phyloP scores from a whole-genome alignment of 371 early-diverging fungal species.

The Gilbertella persicaria region DNA sequence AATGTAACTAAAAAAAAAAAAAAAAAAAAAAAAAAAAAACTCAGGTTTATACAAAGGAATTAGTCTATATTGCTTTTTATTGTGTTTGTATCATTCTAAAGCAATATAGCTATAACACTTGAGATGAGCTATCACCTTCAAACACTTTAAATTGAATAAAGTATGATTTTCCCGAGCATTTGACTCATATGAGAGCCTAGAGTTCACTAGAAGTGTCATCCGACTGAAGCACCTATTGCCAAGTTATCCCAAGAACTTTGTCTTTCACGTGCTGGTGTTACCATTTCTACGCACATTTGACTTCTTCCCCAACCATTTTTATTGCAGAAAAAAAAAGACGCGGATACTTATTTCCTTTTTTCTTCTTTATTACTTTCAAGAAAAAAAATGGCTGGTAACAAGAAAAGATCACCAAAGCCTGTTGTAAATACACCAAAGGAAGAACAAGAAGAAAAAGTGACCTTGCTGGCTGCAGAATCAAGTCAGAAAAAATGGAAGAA shows the following conservation, averaged over 20 bases:
- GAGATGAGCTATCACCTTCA: no score
- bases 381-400: neutral
- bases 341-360: neutral
- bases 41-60: no score
- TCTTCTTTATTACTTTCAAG: neutral
- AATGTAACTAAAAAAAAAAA: no score
- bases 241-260: neutral
- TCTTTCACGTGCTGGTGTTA: constrained; percentile 2
- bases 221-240: neutral
- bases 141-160: no score
- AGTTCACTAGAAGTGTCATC: neutral
- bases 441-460: constrained; percentile 8
- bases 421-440: neutral
- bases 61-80: no score
- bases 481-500: constrained; percentile 71
- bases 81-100: no score
- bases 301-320: neutral
- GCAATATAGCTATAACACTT: no score
- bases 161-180: neutral
- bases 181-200: neutral
- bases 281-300: neutral
- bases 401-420: neutral
- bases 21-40: no score
- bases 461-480: constrained; percentile 48
- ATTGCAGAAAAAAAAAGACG: neutral